phyloP scores from a whole-genome alignment of 108 stramenopile genomes.

The Pseudonitzschia multistriata region DNA sequence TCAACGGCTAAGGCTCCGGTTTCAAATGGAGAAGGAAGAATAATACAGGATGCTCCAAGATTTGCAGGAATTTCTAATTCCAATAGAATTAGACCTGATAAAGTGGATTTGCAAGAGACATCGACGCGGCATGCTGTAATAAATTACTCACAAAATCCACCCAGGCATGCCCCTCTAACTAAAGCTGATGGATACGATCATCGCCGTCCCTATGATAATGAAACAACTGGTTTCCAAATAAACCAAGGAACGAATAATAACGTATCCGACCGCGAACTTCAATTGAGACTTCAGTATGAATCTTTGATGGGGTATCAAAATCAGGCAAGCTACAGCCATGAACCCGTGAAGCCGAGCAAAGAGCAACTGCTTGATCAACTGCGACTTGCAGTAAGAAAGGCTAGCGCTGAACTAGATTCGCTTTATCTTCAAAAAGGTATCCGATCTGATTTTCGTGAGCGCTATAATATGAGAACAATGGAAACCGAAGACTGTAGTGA shows the following conservation, averaged over 20 bases:
- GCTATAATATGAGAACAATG: background rate
- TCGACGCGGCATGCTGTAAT: too few relatives aligned
- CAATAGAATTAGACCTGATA: too few relatives aligned
- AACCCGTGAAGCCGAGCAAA: background rate
- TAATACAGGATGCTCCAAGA: too few relatives aligned
- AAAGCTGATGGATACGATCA: too few relatives aligned
- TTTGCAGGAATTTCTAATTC: too few relatives aligned
- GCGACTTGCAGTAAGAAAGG: constrained; percentile 2
- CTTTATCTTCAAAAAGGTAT: background rate
- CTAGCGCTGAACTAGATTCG: constrained; percentile 6
- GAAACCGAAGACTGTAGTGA: background rate
- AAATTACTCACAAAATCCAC: too few relatives aligned
- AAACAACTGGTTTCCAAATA: too few relatives aligned
- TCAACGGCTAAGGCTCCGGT: background rate
- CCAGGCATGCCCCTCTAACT: too few relatives aligned
- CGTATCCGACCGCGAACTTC: background rate
- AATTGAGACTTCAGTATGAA: background rate
- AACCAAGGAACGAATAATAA: background rate
- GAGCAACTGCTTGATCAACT: constrained; percentile 2
- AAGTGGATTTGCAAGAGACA: too few relatives aligned
- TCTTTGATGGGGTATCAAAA: background rate
- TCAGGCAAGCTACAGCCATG: background rate
- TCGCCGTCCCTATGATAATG: too few relatives aligned
- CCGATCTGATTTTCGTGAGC: background rate
- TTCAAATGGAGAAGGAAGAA: background rate